Evolutionary conservation across 306 rosid species (phyloP).

Genomic region (Quercus mongolica): DNA sequence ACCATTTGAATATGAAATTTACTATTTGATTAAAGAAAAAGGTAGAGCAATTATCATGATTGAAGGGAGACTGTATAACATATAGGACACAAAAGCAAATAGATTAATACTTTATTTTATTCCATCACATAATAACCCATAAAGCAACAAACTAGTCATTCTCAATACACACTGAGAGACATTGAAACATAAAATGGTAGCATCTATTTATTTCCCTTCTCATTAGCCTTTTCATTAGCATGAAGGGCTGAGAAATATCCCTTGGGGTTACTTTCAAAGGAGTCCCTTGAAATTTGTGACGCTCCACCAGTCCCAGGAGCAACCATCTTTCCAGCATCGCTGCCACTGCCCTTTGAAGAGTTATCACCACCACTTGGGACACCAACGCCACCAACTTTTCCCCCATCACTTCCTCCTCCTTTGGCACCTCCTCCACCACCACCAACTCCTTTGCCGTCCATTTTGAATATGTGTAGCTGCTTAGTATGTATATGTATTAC

Average conservation of each 20-base stretch:
- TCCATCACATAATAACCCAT: neutral
- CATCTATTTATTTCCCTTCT: neutral
- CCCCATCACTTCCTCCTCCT: neutral
- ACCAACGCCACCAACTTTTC: neutral
- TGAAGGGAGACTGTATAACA: too few species aligned
- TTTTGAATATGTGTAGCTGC: neutral
- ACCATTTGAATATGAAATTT: too few species aligned
- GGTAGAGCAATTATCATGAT: too few species aligned
- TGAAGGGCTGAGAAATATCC: neutral
- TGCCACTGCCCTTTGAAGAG: neutral
- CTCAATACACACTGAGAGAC: too few species aligned
- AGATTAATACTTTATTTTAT: neutral
- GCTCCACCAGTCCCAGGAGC: slow-evolving; percentile 1
- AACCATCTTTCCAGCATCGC: neutral
- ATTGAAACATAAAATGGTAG: neutral
- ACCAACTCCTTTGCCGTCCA: neutral
- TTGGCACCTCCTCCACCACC: neutral
- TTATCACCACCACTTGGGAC: neutral
- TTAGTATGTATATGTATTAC: too few species aligned
- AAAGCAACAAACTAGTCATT: too few species aligned
- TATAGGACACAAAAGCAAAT: neutral
- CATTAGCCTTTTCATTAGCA: neutral
- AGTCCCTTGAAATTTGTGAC: neutral
- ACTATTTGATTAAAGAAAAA: too few species aligned
- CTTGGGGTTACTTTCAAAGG: neutral